phyloP scores from a whole-genome alignment of 352 stramenopile genomes.

The Globisporangium heterothallicum region DNA sequence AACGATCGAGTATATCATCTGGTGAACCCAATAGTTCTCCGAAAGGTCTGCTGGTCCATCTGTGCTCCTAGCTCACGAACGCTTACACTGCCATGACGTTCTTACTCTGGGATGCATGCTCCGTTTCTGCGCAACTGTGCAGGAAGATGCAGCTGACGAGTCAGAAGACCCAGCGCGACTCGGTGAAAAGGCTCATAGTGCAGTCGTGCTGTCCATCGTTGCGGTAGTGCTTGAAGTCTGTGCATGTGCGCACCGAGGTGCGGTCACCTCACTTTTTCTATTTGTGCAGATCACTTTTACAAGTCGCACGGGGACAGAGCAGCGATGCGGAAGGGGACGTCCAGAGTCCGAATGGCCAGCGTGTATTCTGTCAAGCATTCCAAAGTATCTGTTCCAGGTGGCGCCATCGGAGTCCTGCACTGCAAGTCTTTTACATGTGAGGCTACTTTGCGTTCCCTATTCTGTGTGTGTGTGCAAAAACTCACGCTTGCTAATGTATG shows the following conservation, averaged over 20 bases:
- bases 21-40: not conserved
- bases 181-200: conserved; percentile 16
- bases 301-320: not conserved
- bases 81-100: not conserved
- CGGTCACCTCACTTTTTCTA: not conserved
- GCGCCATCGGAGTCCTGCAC: not conserved
- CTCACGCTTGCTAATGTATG: not conserved
- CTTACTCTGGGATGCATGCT: not conserved
- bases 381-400: conserved; percentile 1
- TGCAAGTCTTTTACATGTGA: conserved; percentile 8
- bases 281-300: not conserved
- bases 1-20: conserved; percentile 34
- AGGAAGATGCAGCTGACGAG: conserved; percentile 12
- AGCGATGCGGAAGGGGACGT: not conserved
- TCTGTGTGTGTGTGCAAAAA: not conserved
- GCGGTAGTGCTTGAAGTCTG: conserved; percentile 13
- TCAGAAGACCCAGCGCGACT: conserved; percentile 14
- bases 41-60: conserved; percentile 2
- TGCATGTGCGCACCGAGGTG: not conserved
- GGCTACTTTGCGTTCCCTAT: not conserved
- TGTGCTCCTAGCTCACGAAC: not conserved
- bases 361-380: conserved; percentile 5
- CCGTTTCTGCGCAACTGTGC: not conserved
- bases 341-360: not conserved
- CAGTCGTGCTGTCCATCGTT: conserved; percentile 21